Percentiles rank a stretch among this genome's conserved stretches.
Conservation (phyloP, 306 rosid genomes). For the Prunus mira region DNA sequence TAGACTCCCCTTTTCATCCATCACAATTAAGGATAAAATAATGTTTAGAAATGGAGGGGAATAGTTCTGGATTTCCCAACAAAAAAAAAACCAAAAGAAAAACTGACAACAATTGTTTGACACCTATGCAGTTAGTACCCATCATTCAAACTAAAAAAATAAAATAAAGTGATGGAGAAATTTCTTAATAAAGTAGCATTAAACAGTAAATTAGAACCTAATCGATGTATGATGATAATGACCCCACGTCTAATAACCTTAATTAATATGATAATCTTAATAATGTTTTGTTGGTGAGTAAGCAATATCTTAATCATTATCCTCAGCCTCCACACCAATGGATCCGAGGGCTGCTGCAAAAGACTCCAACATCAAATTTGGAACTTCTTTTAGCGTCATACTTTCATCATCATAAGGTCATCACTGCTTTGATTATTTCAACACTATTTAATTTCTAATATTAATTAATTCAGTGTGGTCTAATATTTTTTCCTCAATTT, state of each 20-base stretch:
- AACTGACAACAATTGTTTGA: no score
- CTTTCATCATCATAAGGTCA: slow-evolving; percentile 15
- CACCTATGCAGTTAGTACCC: not conserved
- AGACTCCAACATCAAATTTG: not conserved
- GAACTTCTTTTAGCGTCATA: slow-evolving; percentile 5
- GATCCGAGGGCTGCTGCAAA: not conserved
- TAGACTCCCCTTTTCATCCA: no score
- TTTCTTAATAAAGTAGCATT: not conserved
- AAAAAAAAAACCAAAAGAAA: no score
- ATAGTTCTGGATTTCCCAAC: no score
- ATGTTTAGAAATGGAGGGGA: no score
- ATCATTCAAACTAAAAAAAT: not conserved
- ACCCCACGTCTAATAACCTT: not conserved
- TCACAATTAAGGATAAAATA: no score
- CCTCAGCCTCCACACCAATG: not conserved
- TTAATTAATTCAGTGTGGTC: no score
- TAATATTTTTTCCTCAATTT: no score
- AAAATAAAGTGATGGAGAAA: not conserved
- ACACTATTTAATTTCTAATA: no score
- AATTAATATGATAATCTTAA: not conserved
- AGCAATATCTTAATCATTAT: slow-evolving; percentile 2
- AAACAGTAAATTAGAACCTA: not conserved
- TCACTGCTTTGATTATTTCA: not conserved
- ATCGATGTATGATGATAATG: not conserved
- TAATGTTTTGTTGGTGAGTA: not conserved